Percentiles rank a stretch among this genome's conserved stretches.
Evolutionary conservation across 2,329 filamentous ascomycete genomes (phyloP).

Genomic region (Xylariaceae sp.): DNA sequence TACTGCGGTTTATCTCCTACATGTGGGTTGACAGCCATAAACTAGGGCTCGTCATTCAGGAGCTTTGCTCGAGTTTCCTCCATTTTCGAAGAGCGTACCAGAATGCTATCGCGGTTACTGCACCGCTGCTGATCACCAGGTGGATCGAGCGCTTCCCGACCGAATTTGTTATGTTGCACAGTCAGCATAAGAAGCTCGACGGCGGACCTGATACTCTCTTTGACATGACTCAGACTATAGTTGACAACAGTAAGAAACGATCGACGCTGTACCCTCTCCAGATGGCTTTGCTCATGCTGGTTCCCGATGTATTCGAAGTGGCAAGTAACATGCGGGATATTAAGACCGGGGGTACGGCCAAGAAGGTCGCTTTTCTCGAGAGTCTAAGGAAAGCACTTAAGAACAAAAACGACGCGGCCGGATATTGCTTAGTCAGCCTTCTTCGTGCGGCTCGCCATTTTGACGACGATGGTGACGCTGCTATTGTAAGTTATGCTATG

Average conservation of each 20-base stretch:
- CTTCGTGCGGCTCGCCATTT: conserved; percentile 68
- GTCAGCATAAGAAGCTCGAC: conserved; percentile 63
- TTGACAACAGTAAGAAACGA: conserved; percentile 59
- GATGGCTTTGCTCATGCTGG: conserved; percentile 62
- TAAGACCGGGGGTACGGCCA: conserved; percentile 63
- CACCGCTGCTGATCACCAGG: conserved; percentile 64
- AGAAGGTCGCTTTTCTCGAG: conserved; percentile 69
- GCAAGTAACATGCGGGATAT: conserved; percentile 68
- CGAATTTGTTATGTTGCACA: conserved; percentile 67
- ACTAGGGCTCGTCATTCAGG: conserved; percentile 64
- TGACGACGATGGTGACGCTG: conserved; percentile 62
- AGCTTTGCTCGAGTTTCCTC: conserved; percentile 68
- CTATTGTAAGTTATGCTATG: conserved; percentile 67
- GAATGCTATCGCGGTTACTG: conserved; percentile 62
- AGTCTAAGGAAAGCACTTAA: conserved; percentile 63
- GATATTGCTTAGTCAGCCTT: conserved; percentile 66
- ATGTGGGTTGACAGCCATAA: conserved; percentile 67
- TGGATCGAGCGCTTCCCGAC: conserved; percentile 68
- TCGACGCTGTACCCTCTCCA: conserved; percentile 64
- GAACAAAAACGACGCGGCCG: conserved; percentile 67
- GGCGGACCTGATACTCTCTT: conserved; percentile 68
- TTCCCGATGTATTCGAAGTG: conserved; percentile 71
- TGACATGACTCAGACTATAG: conserved; percentile 67
- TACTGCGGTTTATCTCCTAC: conserved; percentile 62
- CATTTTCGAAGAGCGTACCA: conserved; percentile 68